Conservation (phyloP, 2,329 filamentous ascomycete genomes). For the Simplicillium sp. region DNA sequence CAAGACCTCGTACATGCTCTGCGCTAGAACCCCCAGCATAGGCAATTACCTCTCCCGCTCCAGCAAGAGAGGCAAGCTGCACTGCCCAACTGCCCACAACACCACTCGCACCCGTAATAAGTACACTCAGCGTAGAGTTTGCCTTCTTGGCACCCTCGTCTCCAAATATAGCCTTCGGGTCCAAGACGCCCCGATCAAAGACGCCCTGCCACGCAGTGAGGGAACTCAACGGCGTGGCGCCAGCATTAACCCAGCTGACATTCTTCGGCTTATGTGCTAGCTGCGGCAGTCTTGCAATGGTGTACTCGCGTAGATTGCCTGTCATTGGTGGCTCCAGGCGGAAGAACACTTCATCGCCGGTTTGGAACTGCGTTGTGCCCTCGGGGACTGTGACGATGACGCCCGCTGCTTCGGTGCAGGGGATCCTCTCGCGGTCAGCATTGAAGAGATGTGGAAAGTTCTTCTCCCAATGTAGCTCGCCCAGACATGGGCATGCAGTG, state of each 20-base stretch:
- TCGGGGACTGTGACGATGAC: constrained; percentile 21
- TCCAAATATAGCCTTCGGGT: constrained; percentile 16
- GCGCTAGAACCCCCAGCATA: constrained; percentile 19
- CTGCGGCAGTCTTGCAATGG: constrained; percentile 17
- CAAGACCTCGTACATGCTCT: constrained; percentile 18
- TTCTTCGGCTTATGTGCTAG: constrained; percentile 18
- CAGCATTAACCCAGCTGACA: constrained; percentile 18
- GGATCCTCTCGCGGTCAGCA: constrained; percentile 16
- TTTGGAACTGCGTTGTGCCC: constrained; percentile 18
- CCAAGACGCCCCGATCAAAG: constrained; percentile 24
- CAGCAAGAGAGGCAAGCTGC: constrained; percentile 24
- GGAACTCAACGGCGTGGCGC: constrained; percentile 23
- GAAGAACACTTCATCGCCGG: constrained; percentile 24
- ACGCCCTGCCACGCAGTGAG: constrained; percentile 25
- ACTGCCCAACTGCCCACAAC: constrained; percentile 30
- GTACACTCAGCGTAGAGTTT: constrained; percentile 21
- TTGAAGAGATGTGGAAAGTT: constrained; percentile 12
- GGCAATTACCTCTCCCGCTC: constrained; percentile 24
- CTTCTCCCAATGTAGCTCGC: constrained; percentile 21
- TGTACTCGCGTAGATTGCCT: constrained; percentile 22
- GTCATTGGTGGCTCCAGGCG: constrained; percentile 16
- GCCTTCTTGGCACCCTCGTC: constrained; percentile 13
- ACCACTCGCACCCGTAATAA: constrained; percentile 28
- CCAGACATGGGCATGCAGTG: constrained; percentile 21
- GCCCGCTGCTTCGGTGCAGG: constrained; percentile 28